Base-by-base conservation (phyloP, 2,329 filamentous ascomycete genomes). In the Venturia aucupariae region DNA sequence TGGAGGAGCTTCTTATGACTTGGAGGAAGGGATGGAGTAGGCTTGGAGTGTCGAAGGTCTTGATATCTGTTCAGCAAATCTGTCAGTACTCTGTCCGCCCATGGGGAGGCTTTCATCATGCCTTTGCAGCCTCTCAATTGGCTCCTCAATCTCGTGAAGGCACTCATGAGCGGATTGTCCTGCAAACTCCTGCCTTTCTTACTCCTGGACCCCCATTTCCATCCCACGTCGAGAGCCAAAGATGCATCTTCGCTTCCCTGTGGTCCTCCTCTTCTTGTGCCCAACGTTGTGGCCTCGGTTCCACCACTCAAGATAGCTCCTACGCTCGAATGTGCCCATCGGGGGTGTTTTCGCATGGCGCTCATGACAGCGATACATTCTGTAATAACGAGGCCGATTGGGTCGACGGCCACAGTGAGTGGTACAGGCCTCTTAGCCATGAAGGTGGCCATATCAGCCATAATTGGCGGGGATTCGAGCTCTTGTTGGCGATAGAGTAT, bases 291-390 rank as follows among this genome's bases (percentile, higher is more conserved):
- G 72, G 78, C 73, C 73, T 78, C 64, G 79, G 63, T 82, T 42
- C 80, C 81, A 68, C 91, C 91, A 61, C 94, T 94, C 39, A 99
- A 82, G 67, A 99, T 99, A 63, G 93, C 93, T 44, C 94, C 92
- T 55, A 99, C 94, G 5, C 92, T 97, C 15, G 92, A 96, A 75
- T 97, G 92, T 60, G 92, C 91, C 82, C 93, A 97, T 68, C 94
- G 89, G 68, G 92, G 90, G 84, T 97, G 89, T 79, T 99, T 99
- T 72, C 96, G 92, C 84, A 99, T 97, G 67, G 92, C 92, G 67
- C 93, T 97, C 17, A 94, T 97, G 78, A 99, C 93, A 57, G 92
- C 93, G 74, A 97, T 97, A 77, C 94, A 99, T 86, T 99, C 94
- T 77, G 93, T 96, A 68, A 96, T 96, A 68, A 99, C 92, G 71